Evolutionary conservation across 75 land plant genomes (phyloP), one percentile per base, ranked within the genome.

Genomic region (Picea glauca): DNA sequence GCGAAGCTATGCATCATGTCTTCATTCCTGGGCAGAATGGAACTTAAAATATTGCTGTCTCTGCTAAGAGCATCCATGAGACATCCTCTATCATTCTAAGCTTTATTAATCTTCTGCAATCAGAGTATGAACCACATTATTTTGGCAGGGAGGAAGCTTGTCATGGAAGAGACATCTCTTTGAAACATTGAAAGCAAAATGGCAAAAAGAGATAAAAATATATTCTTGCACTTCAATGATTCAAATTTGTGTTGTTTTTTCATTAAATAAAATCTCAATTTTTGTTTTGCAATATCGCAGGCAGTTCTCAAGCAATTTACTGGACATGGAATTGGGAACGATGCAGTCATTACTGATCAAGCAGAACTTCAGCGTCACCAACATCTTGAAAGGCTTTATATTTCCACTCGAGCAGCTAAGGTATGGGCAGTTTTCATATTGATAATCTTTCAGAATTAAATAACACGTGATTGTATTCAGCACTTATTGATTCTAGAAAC

Each of bases 371-470:
- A 86, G 23, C 85, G 90, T 60, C 94, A 91, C 40, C 84, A 92
- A 75, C 87, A 93, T 65, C 90, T 96, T 33, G 87, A 92, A 77
- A 85, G 87, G 73, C 87, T 96, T 21, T 96, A 90, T 79, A 84
- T 63, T 43, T 93, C 94, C 60, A 94, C 98, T 4, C 83, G 86
- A 75, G 89, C 88, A 60, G 93, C 86, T 63, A 93, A 94, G 93
- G 98, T 91, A 83, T 4, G 56, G 13, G 50, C 54, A n/a, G 21
- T 70, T 70, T 43, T 66, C 70, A 66, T 66, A 38, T 33, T 15
- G 18, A 15, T 33, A 15, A 32, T 66, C 20, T 66, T 66, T 66
- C 31, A 46, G 9, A 43, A 2, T 13, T n/a, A 38, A 26, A 12
- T 13, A 21, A 30, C 43, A 72, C 15, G 33, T 26, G 74, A n/a